A percentile compares a stretch with the other conserved stretches of the same genome.
phyloP scores from a whole-genome alignment of 1,284 basidiomycete genomes.

The Trametes sp. region DNA sequence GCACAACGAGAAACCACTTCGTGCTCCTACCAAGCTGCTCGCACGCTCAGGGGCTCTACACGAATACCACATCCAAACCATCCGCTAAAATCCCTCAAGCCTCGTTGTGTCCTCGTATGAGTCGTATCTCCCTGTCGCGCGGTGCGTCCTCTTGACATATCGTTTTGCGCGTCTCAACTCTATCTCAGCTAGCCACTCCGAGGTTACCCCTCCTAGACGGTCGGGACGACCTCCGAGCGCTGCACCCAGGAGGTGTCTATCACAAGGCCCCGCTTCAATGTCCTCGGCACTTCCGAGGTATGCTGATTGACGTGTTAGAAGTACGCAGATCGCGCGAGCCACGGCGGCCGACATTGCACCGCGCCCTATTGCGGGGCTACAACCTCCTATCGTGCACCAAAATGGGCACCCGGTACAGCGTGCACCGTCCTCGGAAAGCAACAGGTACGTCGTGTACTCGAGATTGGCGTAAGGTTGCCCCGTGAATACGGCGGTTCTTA shows the following conservation, averaged over 20 bases:
- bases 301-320: slow-evolving; percentile 16
- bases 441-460: background rate
- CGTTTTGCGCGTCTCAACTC: no score
- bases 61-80: no score
- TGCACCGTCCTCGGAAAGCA: background rate
- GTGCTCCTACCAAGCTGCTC: no score
- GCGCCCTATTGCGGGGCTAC: background rate
- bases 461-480: slow-evolving; percentile 1
- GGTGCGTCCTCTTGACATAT: no score
- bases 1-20: no score
- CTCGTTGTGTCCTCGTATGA: no score
- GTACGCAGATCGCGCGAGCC: background rate
- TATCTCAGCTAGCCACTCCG: background rate
- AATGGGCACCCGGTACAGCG: background rate
- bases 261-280: background rate
- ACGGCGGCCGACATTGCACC: slow-evolving; percentile 8
- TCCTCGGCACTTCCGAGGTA: background rate
- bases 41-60: no score
- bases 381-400: background rate
- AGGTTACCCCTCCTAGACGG: background rate
- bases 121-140: no score
- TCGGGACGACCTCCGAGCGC: slow-evolving; percentile 4
- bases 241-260: background rate
- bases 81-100: no score
- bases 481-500: no score